Evolutionary conservation across 2,329 filamentous ascomycete species (phyloP).

Genomic region (Knufia petricola): DNA sequence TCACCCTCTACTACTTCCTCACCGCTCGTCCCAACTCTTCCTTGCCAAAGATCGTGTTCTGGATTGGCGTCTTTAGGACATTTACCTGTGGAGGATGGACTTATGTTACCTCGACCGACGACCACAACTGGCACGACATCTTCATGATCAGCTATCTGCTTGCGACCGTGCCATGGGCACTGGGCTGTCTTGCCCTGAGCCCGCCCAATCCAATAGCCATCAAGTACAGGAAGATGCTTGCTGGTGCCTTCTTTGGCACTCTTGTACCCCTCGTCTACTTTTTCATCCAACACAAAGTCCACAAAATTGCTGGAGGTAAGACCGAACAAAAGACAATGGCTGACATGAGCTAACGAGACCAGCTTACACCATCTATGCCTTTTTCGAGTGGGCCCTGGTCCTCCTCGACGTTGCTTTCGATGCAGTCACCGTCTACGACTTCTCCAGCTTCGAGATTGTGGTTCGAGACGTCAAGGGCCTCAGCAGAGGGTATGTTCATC

Average conservation of each 20-base stretch:
- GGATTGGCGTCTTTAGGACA: conserved; percentile 75
- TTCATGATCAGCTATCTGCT: conserved; percentile 99
- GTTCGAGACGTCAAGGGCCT: conserved; percentile 80
- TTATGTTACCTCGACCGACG: conserved; percentile 94
- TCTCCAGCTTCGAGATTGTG: conserved; percentile 75
- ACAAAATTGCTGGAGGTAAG: conserved; percentile 84
- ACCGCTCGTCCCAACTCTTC: conserved; percentile 64
- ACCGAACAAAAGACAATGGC: conserved; percentile 10
- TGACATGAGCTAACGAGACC: conserved; percentile 13
- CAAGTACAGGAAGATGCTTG: conserved; percentile 80
- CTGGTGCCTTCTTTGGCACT: conserved; percentile 77
- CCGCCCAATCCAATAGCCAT: conserved; percentile 73
- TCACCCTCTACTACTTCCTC: conserved; percentile 84
- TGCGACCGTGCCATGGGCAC: conserved; percentile 87
- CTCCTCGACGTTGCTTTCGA: conserved; percentile 95
- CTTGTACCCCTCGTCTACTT: conserved; percentile 87
- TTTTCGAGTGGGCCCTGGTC: conserved; percentile 95
- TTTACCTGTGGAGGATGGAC: conserved; percentile 96
- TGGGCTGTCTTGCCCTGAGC: conserved; percentile 80
- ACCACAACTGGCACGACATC: conserved; percentile 97
- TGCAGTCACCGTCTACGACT: conserved; percentile 86
- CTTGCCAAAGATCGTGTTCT: conserved; percentile 72
- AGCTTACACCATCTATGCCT: conserved; percentile 97
- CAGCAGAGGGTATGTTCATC: conserved; percentile 96
- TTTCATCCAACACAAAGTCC: conserved; percentile 97